Evolutionary conservation across 2,329 filamentous ascomycete species (phyloP), one percentile per base, ranked within the genome.

Genomic region (Ophiostoma sp.): DNA sequence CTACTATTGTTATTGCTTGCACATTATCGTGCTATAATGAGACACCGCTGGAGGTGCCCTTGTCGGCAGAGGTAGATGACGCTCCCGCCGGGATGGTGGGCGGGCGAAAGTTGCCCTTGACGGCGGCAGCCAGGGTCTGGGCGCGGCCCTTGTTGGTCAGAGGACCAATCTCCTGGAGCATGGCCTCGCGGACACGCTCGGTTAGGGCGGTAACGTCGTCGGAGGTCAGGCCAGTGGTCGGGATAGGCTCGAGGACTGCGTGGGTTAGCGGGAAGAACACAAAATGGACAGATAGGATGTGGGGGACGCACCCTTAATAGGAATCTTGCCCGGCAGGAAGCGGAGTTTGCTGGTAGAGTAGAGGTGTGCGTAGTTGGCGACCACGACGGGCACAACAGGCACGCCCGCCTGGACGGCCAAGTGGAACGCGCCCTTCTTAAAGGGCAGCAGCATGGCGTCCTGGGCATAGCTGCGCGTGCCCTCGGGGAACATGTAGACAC

Each of bases 371-470:
- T 95, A 95, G 83, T 94, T 95, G 80, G 92, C 92, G 39, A 90
- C 88, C 64, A 94, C 91, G 48, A 97, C 88, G 0, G 96, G 96
- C 3, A 99, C 91, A 78, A 99, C 93, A 33, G 95, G 95, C 6
- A 98, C 96, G 77, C 94, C 92, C 1, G 95, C 95, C 85, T 98
- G 93, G 25, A 99, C 89, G 63, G 96, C 96, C 45, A 99, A 87
- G 82, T 99, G 95, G 83, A 99, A 99, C 64, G 95, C 96, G 74
- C 96, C 96, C 86, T 99, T 99, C 85, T 99, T 99, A 87, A 98
- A 99, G n/a, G 94, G 93, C 72, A 98, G 85, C 78, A 99, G 84
- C 74, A 87, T 89, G 1, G 96, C 93, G 72, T 95, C 91, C 78
- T 92, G 89, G 73, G 92, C 88, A 84, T 98, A 97, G 81, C 93